Evolutionary conservation across 768 basidiomycete genomes (phyloP).

Genomic region (Tylopilus balloui): DNA sequence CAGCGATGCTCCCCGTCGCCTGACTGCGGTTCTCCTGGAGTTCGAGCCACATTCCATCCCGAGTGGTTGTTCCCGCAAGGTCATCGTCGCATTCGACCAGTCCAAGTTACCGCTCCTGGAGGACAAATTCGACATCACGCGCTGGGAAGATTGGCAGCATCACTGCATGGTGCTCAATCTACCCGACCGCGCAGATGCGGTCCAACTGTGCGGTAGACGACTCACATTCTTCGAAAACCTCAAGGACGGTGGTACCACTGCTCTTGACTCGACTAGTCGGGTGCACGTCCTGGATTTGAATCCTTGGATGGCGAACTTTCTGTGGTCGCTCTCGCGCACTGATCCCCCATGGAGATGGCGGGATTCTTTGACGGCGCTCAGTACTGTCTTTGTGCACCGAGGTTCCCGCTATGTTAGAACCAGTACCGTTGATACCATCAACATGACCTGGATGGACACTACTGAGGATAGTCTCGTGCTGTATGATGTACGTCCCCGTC

Average conservation of each 20-base stretch:
- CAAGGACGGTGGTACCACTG: conserved; percentile 9
- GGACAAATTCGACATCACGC: conserved; percentile 42
- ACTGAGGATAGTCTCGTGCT: conserved; percentile 61
- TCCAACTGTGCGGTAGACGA: conserved; percentile 29
- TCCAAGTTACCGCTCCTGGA: conserved; percentile 43
- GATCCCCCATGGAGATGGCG: conserved; percentile 32
- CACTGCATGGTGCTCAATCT: conserved; percentile 32
- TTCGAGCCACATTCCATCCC: conserved; percentile 39
- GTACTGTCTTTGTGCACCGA: conserved; percentile 29
- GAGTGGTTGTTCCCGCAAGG: conserved; percentile 34
- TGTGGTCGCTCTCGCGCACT: conserved; percentile 25
- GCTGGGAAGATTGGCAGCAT: conserved; percentile 55
- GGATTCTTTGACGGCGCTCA: conserved; percentile 22
- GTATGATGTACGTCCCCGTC: conserved; percentile 41
- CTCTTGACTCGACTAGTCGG: conserved; percentile 18
- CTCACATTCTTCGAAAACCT: conserved; percentile 31
- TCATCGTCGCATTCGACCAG: conserved; percentile 53
- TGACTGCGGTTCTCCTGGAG: conserved; percentile 41
- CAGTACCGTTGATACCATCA: conserved; percentile 41
- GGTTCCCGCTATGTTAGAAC: conserved; percentile 27
- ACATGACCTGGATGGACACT: conserved; percentile 47
- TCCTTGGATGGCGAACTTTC: conserved; percentile 20
- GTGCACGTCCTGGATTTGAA: conserved; percentile 32
- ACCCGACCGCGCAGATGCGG: conserved; percentile 28
- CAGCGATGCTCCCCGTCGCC: conserved; percentile 47